Conservation (phyloP, 2,329 filamentous ascomycete species). For the Diplocarpon mali region DNA sequence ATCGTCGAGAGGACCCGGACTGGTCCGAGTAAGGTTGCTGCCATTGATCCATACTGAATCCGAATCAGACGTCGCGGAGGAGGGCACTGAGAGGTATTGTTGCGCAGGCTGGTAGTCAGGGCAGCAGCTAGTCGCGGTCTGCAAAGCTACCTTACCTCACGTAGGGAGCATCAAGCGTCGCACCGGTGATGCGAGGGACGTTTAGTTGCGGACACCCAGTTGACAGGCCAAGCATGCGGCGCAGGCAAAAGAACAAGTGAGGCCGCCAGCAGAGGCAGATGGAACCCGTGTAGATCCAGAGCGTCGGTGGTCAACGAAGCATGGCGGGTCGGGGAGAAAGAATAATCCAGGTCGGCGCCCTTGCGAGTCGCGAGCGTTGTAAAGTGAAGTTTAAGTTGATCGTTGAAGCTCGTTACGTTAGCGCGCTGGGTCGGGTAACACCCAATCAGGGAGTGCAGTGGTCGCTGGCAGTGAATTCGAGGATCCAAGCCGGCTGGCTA, state of each 20-base stretch:
- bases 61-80: slow-evolving; percentile 8
- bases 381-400: not conserved
- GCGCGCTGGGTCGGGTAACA: not conserved
- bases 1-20: slow-evolving; percentile 51
- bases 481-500: too few species aligned
- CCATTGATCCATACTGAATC: slow-evolving; percentile 49
- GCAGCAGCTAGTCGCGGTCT: slow-evolving; percentile 1
- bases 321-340: slow-evolving; percentile 14
- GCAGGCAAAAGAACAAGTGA: slow-evolving; percentile 14
- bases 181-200: slow-evolving; percentile 6
- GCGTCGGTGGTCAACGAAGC: slow-evolving; percentile 22
- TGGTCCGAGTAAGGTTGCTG: slow-evolving; percentile 53
- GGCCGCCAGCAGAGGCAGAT: slow-evolving; percentile 22
- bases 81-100: slow-evolving; percentile 1
- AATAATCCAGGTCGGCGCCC: not conserved
- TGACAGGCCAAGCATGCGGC: slow-evolving; percentile 20
- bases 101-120: slow-evolving; percentile 4
- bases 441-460: too few species aligned
- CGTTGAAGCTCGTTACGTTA: not conserved
- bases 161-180: slow-evolving; percentile 7
- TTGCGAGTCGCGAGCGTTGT: too few species aligned
- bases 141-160: slow-evolving; percentile 2
- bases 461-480: too few species aligned
- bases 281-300: slow-evolving; percentile 18
- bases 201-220: slow-evolving; percentile 8